phyloP scores from a whole-genome alignment of 805 yeast species.

The Kuraishia capsulata region DNA sequence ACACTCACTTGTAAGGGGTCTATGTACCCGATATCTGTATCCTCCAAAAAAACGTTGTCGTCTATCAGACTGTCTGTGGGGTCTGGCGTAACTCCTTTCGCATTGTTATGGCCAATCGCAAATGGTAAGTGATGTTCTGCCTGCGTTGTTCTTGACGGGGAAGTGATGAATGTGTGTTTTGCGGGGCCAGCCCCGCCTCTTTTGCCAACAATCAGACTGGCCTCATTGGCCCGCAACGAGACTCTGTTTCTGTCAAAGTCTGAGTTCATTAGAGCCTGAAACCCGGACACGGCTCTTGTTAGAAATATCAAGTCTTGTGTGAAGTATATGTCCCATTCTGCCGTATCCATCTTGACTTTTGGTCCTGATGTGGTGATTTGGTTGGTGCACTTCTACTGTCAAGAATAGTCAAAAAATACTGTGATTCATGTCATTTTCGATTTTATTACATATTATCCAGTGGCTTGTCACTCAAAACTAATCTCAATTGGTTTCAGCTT shows the following conservation, averaged over 20 bases:
- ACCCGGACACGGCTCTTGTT: no score
- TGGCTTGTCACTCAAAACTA: no score
- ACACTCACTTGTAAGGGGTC: slow-evolving; percentile 32
- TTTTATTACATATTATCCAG: no score
- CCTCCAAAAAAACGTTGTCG: slow-evolving; percentile 1
- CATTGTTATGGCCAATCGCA: background rate
- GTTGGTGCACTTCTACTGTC: no score
- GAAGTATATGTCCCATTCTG: no score
- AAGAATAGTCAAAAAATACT: no score
- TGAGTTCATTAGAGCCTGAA: background rate
- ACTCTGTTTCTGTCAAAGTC: slow-evolving; percentile 10
- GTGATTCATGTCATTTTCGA: no score
- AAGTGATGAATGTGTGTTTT: slow-evolving; percentile 6
- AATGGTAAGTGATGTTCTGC: no score
- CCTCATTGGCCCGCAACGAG: slow-evolving; percentile 23
- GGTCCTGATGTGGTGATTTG: no score
- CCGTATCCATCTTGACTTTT: no score
- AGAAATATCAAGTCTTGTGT: no score
- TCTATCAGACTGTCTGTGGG: background rate
- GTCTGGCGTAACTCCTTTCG: background rate
- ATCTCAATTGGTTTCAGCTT: no score
- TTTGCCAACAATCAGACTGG: slow-evolving; percentile 21
- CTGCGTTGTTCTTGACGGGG: slow-evolving; percentile 2
- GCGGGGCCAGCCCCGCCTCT: background rate
- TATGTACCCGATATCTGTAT: background rate